Conservation (phyloP, 108 stramenopile species). For the Pseudonitzschia multistriata region DNA sequence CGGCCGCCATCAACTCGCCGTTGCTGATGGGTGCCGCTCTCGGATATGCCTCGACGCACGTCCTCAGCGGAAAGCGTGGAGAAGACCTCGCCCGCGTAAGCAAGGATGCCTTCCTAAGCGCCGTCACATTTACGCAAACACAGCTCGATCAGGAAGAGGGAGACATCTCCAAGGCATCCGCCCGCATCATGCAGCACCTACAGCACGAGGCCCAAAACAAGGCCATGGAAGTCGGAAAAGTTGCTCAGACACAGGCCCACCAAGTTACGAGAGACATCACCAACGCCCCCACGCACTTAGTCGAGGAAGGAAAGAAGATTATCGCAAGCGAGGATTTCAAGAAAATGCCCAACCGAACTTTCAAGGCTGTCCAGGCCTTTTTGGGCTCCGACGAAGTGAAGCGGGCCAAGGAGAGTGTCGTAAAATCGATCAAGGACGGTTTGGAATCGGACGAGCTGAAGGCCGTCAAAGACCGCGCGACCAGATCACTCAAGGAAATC, state of each 20-base stretch:
- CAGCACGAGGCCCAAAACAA: not conserved
- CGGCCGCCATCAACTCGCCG: slow-evolving; percentile 10
- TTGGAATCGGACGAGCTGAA: slow-evolving; percentile 22
- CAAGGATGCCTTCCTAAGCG: not conserved
- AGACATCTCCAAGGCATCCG: slow-evolving; percentile 16
- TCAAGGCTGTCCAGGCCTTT: slow-evolving; percentile 15
- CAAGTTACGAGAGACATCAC: not conserved
- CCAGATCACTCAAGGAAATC: not conserved
- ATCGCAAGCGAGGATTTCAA: slow-evolving; percentile 3
- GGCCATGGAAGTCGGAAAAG: not conserved
- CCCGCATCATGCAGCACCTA: not conserved
- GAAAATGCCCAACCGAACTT: not conserved
- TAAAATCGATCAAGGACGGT: slow-evolving; percentile 7
- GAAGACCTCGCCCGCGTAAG: not conserved
- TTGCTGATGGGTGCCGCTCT: slow-evolving; percentile 21
- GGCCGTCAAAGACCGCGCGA: slow-evolving; percentile 17
- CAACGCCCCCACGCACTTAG: not conserved
- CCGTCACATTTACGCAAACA: slow-evolving; percentile 3
- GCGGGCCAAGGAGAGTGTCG: not conserved
- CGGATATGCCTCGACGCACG: slow-evolving; percentile 8
- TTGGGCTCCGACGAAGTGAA: slow-evolving; percentile 20
- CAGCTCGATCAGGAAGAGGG: slow-evolving; percentile 2
- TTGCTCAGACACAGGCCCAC: not conserved
- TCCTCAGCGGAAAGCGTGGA: slow-evolving; percentile 1
- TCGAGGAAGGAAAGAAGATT: slow-evolving; percentile 1